phyloP scores from a whole-genome alignment of 1,139 yeast genomes.

The Pichia sp. region DNA sequence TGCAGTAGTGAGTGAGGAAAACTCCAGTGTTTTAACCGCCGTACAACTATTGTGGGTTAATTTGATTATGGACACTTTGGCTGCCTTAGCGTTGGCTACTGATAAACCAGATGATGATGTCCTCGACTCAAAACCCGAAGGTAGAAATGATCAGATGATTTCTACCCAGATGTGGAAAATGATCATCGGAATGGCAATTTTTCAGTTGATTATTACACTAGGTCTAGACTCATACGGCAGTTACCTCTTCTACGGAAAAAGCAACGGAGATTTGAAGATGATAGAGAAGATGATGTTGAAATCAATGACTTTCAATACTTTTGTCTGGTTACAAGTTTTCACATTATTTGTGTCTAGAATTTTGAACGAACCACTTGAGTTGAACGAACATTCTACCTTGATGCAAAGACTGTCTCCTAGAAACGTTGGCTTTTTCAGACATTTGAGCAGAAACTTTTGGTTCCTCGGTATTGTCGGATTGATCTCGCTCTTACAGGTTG shows the following conservation, averaged over 20 bases:
- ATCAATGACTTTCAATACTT: constrained; percentile 89
- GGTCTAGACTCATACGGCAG: constrained; percentile 75
- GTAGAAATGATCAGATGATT: constrained; percentile 75
- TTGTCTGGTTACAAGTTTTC: constrained; percentile 97
- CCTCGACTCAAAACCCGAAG: constrained; percentile 78
- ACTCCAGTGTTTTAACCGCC: constrained; percentile 87
- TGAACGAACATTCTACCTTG: constrained; percentile 57
- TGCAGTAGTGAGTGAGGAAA: constrained; percentile 77
- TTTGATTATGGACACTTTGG: constrained; percentile 95
- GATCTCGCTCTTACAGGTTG: constrained; percentile 77
- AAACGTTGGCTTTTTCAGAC: constrained; percentile 77
- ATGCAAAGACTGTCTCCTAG: constrained; percentile 53
- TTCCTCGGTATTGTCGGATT: constrained; percentile 66
- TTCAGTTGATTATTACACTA: constrained; percentile 78
- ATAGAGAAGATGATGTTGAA: constrained; percentile 57
- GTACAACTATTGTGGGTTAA: constrained; percentile 97
- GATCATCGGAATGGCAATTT: constrained; percentile 82
- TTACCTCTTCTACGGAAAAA: constrained; percentile 48
- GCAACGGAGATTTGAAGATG: constrained; percentile 31
- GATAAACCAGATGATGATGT: constrained; percentile 88
- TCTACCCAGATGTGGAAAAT: constrained; percentile 96
- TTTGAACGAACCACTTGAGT: constrained; percentile 60
- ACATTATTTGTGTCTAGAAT: constrained; percentile 88
- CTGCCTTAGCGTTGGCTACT: constrained; percentile 96
- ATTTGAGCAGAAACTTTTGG: constrained; percentile 76